These are phyloP conservation scores for Eragrostis tef DNA, from an alignment of 202 grass and related monocot species.

Conservation along the genomic window DNA sequence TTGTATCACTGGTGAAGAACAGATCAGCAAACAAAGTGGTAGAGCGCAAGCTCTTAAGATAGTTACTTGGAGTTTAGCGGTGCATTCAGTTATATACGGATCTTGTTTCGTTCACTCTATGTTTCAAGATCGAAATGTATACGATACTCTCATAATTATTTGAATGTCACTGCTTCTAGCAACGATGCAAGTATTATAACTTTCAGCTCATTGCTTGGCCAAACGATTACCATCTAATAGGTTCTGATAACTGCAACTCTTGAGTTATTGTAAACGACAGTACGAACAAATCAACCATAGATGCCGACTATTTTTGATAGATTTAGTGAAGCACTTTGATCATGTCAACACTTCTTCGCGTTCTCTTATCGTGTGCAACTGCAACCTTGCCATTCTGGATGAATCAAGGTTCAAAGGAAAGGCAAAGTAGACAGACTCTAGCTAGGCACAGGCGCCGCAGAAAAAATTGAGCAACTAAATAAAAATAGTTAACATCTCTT, in stretches of 20 bases:
- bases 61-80: slow-evolving; percentile 25
- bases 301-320: background rate
- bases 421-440: too few species aligned
- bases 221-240: background rate
- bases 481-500: background rate
- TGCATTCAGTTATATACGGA: slow-evolving; percentile 11
- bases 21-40: slow-evolving; percentile 25
- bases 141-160: background rate
- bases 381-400: background rate
- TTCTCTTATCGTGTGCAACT: background rate
- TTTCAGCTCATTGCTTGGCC: background rate
- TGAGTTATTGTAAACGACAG: background rate
- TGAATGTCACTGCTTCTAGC: background rate
- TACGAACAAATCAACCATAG: background rate
- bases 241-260: background rate
- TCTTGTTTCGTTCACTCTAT: background rate
- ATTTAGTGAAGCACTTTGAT: background rate
- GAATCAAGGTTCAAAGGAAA: background rate
- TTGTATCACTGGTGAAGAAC: slow-evolving; percentile 4
- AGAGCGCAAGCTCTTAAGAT: slow-evolving; percentile 37
- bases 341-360: background rate
- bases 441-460: background rate
- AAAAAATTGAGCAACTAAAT: background rate
- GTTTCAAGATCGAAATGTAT: slow-evolving; percentile 31
- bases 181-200: background rate